A percentile compares a stretch with the other conserved stretches of the same genome.
Evolutionary conservation across 75 land plant species (phyloP).

Genomic region (Pseudotsuga menziesii): DNA sequence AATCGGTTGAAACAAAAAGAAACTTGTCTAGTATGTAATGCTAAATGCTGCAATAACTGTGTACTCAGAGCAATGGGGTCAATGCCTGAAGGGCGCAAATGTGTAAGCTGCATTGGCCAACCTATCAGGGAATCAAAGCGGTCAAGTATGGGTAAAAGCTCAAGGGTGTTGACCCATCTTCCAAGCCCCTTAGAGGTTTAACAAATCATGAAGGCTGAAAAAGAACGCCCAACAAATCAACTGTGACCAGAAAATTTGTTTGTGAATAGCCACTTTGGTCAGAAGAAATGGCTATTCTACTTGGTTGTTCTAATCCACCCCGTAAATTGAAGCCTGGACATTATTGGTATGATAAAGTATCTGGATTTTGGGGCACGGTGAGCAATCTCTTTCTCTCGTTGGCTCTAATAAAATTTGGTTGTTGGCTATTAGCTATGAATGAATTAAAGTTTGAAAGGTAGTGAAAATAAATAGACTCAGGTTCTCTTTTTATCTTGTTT

Average conservation of each 20-base stretch:
- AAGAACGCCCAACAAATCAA: conserved; percentile 80
- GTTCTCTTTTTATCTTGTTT: background rate
- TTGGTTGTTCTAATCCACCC: conserved; percentile 75
- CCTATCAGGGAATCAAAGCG: conserved; percentile 79
- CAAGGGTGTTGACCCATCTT: conserved; percentile 73
- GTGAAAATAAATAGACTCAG: background rate
- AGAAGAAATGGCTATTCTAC: conserved; percentile 68
- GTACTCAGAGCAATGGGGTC: conserved; percentile 95
- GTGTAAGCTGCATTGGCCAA: conserved; percentile 77
- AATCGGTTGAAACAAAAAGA: conserved; percentile 83
- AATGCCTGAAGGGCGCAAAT: conserved; percentile 99
- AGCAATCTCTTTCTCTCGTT: conserved; percentile 12
- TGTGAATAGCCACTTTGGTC: conserved; percentile 67
- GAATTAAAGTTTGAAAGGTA: background rate
- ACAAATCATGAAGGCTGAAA: conserved; percentile 94
- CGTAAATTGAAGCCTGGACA: conserved; percentile 78
- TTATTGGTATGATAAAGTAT: conserved; percentile 97
- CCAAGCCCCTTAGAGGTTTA: conserved; percentile 70
- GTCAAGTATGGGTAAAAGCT: conserved; percentile 74
- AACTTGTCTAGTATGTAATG: conserved; percentile 82
- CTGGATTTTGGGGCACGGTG: conserved; percentile 99
- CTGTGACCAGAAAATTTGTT: conserved; percentile 67
- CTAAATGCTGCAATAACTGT: conserved; percentile 87
- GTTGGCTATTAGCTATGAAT: background rate
- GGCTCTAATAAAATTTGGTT: background rate